Conservation (phyloP, 2,329 filamentous ascomycete species). For the Akanthomyces muscarius region DNA sequence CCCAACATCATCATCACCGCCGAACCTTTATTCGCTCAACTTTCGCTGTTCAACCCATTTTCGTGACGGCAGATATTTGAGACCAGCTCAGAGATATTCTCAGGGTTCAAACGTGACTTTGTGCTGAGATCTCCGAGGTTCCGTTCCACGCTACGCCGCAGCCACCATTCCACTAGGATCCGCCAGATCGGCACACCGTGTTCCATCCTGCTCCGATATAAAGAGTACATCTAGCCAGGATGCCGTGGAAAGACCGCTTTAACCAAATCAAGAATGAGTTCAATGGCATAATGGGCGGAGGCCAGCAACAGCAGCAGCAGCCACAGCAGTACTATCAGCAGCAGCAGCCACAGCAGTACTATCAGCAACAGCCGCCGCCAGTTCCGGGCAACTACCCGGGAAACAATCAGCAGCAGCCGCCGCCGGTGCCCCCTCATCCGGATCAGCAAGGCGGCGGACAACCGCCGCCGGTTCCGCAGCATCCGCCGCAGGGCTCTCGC, state of each 20-base stretch:
- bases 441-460: neutral
- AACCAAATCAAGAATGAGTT: conserved; percentile 37
- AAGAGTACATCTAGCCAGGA: conserved; percentile 17
- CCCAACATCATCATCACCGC: conserved; percentile 3
- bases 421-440: conserved; percentile 20
- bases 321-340: conserved; percentile 21
- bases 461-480: conserved; percentile 20
- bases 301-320: conserved; percentile 24
- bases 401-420: conserved; percentile 3
- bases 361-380: conserved; percentile 16
- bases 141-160: neutral
- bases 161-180: neutral
- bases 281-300: conserved; percentile 29
- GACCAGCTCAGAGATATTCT: neutral
- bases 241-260: conserved; percentile 37
- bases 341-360: conserved; percentile 16
- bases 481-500: conserved; percentile 17
- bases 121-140: neutral
- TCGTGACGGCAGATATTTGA: neutral
- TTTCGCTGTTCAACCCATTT: neutral
- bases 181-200: neutral
- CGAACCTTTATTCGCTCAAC: neutral
- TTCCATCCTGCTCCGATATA: neutral
- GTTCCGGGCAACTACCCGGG: conserved; percentile 19
- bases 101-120: neutral